Evolutionary conservation across 176 grass and related monocot species (phyloP).

Genomic region (Zizania latifolia): DNA sequence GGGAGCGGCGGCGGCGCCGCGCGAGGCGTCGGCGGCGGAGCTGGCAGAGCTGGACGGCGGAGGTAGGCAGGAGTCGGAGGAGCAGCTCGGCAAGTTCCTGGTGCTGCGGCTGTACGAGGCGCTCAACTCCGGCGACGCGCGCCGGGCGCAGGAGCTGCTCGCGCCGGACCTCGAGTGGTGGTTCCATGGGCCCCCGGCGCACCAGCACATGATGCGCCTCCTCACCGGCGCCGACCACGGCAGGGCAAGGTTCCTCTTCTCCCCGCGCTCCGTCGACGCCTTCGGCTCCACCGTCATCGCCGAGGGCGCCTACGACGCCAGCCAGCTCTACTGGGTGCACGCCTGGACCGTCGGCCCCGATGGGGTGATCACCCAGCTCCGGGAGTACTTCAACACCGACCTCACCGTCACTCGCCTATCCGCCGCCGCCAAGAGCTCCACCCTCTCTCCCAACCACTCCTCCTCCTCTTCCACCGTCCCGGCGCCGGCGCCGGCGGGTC

Average conservation of each 20-base stretch:
- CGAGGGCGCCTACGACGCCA: conserved; percentile 42
- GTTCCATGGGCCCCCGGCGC: conserved; percentile 76
- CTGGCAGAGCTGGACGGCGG: conserved; percentile 9
- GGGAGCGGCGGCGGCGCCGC: conserved; percentile 9
- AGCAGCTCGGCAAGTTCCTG: conserved; percentile 46
- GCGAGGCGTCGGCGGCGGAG: conserved; percentile 8
- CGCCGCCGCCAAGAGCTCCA: conserved; percentile 2
- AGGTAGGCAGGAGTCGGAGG: conserved; percentile 40
- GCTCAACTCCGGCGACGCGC: conserved; percentile 49
- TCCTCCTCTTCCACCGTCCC: background rate
- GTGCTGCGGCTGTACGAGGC: conserved; percentile 70
- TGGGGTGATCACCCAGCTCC: conserved; percentile 75
- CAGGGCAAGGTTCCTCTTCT: conserved; percentile 43
- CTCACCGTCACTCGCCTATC: conserved; percentile 65
- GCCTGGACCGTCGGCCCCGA: conserved; percentile 70
- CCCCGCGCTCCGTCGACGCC: conserved; percentile 39
- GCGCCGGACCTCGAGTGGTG: conserved; percentile 88
- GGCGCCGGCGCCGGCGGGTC: background rate
- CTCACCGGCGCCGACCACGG: conserved; percentile 47
- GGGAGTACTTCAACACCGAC: conserved; percentile 86
- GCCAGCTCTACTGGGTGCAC: conserved; percentile 69
- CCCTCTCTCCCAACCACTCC: background rate
- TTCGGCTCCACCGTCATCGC: conserved; percentile 73
- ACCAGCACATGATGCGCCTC: conserved; percentile 85
- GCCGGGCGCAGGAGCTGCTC: conserved; percentile 51